Base-by-base conservation (phyloP, 2,329 filamentous ascomycete genomes). In the Penicillium sp. region DNA sequence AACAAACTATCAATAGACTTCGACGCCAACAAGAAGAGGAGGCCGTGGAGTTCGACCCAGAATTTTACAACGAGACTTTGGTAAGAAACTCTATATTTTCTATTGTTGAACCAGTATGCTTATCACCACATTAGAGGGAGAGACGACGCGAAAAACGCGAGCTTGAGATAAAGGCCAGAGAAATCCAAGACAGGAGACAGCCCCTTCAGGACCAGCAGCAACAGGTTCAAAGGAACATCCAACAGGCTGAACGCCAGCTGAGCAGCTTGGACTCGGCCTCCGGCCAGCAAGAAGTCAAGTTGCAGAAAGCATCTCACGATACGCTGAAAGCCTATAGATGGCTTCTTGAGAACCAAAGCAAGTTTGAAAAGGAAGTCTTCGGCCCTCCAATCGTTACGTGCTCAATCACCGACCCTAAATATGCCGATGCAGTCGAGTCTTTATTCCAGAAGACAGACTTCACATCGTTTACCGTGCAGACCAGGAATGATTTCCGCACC, bases 341-440 rank as follows among this genome's bases (percentile, higher is more conserved):
- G 92, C 81, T 97, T 50, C 82, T 90, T 67, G 72, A 85, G 2
- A 85, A 99, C 69, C 82, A 81, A 57, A 70, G 81, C 53, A 73
- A 82, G 47, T 94, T 97, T 61, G 83, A 89, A 67, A 85, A 88
- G 61, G 82, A 88, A 56, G 86, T 97, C 5, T 91, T 89, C 68
- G 91, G 89, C 0, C 92, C 92, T 6, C 86, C 92, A 0, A 84
- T 94, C 67, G 78, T 96, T 32, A 88, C 83, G 56, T 96, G 92
- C 73, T 89, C 88, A 0, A 78, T 96, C 51, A 92, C 87, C 63
- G 85, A 96, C 63, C 80, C 85, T 35, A 81, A 78, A 52, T 90
- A 89, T 70, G 83, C 83, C 11, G 75, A 83, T 63, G 79, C 79
- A 13, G 71, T 89, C 9, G 88, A 90, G 69, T 78, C 80, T 4